These are phyloP conservation scores for Pyrenophora tritici-repentis DNA, from an alignment of 2,329 filamentous ascomycete genomes.

Conservation along the genomic window DNA sequence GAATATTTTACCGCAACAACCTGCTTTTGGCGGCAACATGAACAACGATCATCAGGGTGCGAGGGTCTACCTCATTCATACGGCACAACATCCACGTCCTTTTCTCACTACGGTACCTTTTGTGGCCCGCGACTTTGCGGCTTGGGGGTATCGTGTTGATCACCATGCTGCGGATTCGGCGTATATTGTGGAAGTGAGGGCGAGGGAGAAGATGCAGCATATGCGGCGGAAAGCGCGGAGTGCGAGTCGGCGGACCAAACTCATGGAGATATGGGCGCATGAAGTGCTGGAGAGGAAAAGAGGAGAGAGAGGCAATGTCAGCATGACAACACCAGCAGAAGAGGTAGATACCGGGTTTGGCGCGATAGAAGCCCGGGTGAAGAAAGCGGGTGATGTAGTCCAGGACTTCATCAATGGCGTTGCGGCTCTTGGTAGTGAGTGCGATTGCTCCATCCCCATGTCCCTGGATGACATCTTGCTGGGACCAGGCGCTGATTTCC, in stretches of 20 bases:
- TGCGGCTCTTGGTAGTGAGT: slow-evolving; percentile 6
- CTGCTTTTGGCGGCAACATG: background rate
- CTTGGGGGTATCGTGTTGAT: slow-evolving; percentile 23
- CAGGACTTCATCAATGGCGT: slow-evolving; percentile 21
- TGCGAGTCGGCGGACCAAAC: slow-evolving; percentile 9
- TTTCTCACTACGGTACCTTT: slow-evolving; percentile 22
- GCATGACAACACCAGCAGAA: background rate
- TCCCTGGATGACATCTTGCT: too few species aligned
- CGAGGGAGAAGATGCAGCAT: slow-evolving; percentile 12
- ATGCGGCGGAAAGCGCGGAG: slow-evolving; percentile 5
- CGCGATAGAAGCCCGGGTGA: background rate
- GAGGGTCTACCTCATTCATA: slow-evolving; percentile 19
- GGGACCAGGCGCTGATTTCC: background rate
- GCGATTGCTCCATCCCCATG: background rate
- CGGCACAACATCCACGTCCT: slow-evolving; percentile 6
- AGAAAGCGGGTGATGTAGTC: slow-evolving; percentile 7
- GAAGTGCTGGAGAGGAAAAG: slow-evolving; percentile 16
- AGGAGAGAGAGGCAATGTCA: background rate
- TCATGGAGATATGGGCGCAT: slow-evolving; percentile 27
- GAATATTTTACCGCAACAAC: too few species aligned
- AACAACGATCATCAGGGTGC: background rate
- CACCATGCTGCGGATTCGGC: slow-evolving; percentile 12
- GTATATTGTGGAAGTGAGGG: slow-evolving; percentile 20
- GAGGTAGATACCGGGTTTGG: background rate
- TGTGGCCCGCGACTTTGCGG: slow-evolving; percentile 22